Evolutionary conservation across 2,329 filamentous ascomycete species (phyloP), one percentile per base, ranked within the genome.

Genomic region (Esteya vermicola): DNA sequence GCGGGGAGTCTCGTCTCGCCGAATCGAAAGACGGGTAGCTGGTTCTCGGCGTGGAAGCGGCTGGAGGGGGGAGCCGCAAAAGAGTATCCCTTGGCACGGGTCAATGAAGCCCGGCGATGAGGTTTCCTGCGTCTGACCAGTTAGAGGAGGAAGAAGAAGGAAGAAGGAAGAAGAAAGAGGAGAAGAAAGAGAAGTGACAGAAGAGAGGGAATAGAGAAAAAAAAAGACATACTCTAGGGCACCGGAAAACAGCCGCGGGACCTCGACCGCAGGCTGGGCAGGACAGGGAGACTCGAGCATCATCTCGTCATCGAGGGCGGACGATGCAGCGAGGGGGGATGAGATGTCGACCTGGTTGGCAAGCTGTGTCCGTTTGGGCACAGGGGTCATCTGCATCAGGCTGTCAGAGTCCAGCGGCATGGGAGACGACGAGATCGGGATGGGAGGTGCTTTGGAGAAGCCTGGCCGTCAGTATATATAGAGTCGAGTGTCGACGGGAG

Each of bases 311-410:
- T 70, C 54, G 33, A 43, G 65, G 61, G 72, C 68, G 31, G 43
- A 65, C 61, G 72, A 68, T 2, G 85, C 83, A 25, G 84, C 88
- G 23, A 76, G 42, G 9, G 81, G 81, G 2, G 80, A 81, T 2
- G 75, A 71, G 40, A 85, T 60, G 48, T 81, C 77, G 46, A 83
- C 66, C 49, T 30, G 33, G 23, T 68, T 58, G 60, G 68, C 61
- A 53, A 76, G 86, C 12, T 81, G 71, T 23, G 72, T 66, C 65
- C 94, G 95, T 65, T 94, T 85, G 44, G 86, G 88, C 31, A 96
- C 63, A 30, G 91, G 89, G 33, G 89, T 95, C 58, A 95, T 78
- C 54, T 96, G 88, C 85, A 96, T 94, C 41, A 76, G 68, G 57
- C 94, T 86, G 45, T 74, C 71, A 57, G 94, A 86, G 45, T 74